These are phyloP conservation scores for Malus sieversii DNA, from an alignment of 306 rosid genomes.

Conservation along the genomic window DNA sequence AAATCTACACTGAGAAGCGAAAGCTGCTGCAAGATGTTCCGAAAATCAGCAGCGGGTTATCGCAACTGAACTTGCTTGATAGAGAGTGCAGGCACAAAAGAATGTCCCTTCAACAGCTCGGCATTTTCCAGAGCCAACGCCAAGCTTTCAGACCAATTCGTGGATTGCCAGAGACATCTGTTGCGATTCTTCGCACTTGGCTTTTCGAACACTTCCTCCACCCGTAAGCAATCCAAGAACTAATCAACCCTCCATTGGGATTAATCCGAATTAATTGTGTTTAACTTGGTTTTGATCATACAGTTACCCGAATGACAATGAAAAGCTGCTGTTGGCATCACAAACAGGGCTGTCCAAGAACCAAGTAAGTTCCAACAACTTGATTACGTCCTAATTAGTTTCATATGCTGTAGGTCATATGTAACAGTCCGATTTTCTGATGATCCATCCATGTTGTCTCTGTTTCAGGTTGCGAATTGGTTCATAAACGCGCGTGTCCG, in stretches of 20 bases:
- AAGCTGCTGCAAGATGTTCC: constrained; percentile 56
- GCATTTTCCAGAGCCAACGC: constrained; percentile 54
- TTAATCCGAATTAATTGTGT: not conserved
- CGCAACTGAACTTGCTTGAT: constrained; percentile 63
- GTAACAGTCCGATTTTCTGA: not conserved
- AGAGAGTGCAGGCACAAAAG: constrained; percentile 38
- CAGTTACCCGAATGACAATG: constrained; percentile 82
- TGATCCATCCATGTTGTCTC: constrained; percentile 2
- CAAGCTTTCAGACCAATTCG: constrained; percentile 83
- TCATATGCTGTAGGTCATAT: too few species aligned
- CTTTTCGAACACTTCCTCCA: constrained; percentile 87
- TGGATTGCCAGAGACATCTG: constrained; percentile 84
- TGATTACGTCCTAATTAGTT: not conserved
- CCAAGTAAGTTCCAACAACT: constrained; percentile 47
- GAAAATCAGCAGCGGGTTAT: constrained; percentile 43
- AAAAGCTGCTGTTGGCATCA: constrained; percentile 68
- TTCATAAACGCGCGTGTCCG: constrained; percentile 83
- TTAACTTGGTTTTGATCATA: not conserved
- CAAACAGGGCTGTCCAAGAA: constrained; percentile 77
- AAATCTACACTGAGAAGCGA: constrained; percentile 47
- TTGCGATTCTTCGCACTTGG: constrained; percentile 76
- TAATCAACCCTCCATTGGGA: not conserved
- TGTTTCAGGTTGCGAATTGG: constrained; percentile 73
- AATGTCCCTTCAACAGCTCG: constrained; percentile 62
- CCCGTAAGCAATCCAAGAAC: constrained; percentile 47